Base-by-base conservation (phyloP, 2,329 filamentous ascomycete genomes). In the Aspergillus pseudotamarii region DNA sequence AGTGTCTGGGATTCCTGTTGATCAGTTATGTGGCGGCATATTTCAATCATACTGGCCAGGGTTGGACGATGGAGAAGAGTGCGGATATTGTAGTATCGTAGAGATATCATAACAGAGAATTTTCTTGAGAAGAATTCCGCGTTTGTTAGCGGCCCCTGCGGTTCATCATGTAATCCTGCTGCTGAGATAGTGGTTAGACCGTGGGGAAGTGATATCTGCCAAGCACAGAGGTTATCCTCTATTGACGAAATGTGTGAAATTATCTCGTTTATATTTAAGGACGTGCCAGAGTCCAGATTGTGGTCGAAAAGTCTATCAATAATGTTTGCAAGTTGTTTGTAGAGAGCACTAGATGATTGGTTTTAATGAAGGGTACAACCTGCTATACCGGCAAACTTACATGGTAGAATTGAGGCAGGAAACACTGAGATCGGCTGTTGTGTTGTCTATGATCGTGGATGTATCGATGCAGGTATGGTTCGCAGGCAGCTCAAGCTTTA, bases 251-350 rank as follows among this genome's bases (percentile, higher is more conserved):
- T 71, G 3, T 75, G 72, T 0, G 78, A 73, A 3, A 78, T 71
- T 0, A 73, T 71, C 11, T 74, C 71, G 10, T 72, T 60, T 1
- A 72, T 69, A 2, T 66, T 69, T 2, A 69, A 64, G 1, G 68
- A 61, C 0, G 62, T 50, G 10, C 73, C 75, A 32, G 73, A 76
- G 6, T 78, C 81, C 2, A 84, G 71, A 54, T 84, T 84, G 58
- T 77, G 76, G 10, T 76, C 81, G 59, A 83, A 84, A 11, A 80
- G 72, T 0, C 68, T 67, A 30, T 83, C 78, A 11, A 84, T 73
- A 10, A 80, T 71, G 12, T 72, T 69, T 48, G 68, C 71, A 34
- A 76, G 68, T 8, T 73, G 65, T 48, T 72, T 72, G 58, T 79
- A 76, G 1, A 77, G 61, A 21, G 71, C 70, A 34, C 73, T 74